Base-by-base conservation (phyloP, 164 flowering plant species). In the Chimonanthus salicifolius region DNA sequence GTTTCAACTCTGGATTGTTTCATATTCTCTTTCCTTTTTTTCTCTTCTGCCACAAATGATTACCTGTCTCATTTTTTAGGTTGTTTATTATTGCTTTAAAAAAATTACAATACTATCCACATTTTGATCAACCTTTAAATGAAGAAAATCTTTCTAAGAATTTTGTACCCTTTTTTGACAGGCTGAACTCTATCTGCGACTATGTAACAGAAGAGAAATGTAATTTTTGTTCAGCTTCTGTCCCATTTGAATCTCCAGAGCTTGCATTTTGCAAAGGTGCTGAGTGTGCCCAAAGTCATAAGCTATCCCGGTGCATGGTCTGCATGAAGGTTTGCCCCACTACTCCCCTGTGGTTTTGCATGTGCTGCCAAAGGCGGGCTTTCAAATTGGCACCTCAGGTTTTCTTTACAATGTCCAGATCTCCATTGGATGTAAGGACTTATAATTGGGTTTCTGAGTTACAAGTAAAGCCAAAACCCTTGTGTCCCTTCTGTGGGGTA, bases 171-270 rank as follows among this genome's bases (percentile, higher is more conserved):
- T 68, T 47, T 20, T 46, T 13, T 45, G 68, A 64, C 87, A 92
- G 87, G 82, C 69, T 72, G 7, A 73, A 54, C 21, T 33, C 71
- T 7, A 49, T 76, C 16, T 74, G 81, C 49, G 80, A 78, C n/a
- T 68, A 80, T 67, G 77, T 58, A n/a, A 72, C 67, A 43, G 80
- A 81, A 58, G 98, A 92, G 84, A 70, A 76, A 62, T 91, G 99
- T 68, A 79, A 69, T 72, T 88, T 79, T 67, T 95, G 99, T 82
- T 82, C 86, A 62, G 90, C 92, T 62, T 54, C 85, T 44, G 97
- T 92, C 76, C 93, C 94, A 60, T 92, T 90, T 81, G 92, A 89
- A 73, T 87, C 92, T 69, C 85, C 91, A 67, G 99, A 95, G 82
- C 72, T 75, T 72, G 94, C 88, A 43, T 74, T 78, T 70, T 95